A percentile compares a stretch with the other conserved stretches of the same genome.
Evolutionary conservation across 2,329 filamentous ascomycete species (phyloP).

Genomic region (Colletotrichum navitas): DNA sequence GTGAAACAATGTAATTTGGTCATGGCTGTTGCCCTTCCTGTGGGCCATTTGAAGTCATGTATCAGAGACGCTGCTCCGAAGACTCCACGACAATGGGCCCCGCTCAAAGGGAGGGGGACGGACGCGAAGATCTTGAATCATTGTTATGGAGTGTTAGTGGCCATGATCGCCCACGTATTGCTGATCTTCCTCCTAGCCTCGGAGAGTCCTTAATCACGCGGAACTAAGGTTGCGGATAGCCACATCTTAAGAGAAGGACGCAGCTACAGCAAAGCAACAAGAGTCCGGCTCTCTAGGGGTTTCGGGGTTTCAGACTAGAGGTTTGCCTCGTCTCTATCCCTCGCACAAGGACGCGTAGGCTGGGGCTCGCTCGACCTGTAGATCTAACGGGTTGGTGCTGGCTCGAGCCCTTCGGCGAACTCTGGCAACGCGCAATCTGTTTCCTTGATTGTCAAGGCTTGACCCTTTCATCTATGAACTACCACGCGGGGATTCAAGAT

Average conservation of each 20-base stretch:
- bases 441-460: neutral
- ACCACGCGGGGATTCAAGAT: neutral
- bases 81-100: neutral
- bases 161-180: conserved; percentile 15
- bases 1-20: neutral
- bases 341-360: neutral
- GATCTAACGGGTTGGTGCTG: conserved; percentile 1
- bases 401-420: conserved; percentile 8
- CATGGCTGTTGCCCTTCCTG: neutral
- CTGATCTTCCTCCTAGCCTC: conserved; percentile 12
- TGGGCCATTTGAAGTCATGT: conserved; percentile 5
- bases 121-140: neutral
- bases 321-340: neutral
- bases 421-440: neutral
- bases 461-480: conserved; percentile 1
- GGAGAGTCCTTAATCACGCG: neutral
- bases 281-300: neutral
- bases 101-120: neutral
- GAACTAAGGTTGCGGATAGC: conserved; percentile 5
- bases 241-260: neutral
- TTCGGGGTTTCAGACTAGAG: neutral
- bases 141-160: conserved; percentile 2
- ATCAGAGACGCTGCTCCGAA: neutral
- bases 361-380: neutral
- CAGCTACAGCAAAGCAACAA: neutral